Conservation (phyloP, 164 flowering plant species). For the Kingdonia uniflora region DNA sequence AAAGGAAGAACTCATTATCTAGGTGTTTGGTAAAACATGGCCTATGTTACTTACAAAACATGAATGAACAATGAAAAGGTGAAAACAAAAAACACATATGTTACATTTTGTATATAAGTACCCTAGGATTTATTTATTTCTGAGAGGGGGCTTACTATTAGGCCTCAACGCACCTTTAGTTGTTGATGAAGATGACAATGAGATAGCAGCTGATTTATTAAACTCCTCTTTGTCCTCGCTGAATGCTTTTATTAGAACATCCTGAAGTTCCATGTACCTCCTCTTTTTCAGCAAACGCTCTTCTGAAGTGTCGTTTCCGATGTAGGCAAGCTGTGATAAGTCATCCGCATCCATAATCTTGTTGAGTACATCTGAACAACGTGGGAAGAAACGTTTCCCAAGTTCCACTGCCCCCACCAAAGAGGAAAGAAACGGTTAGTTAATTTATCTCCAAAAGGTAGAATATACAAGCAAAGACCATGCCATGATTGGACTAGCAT, state of each 20-base stretch:
- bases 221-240: slow-evolving; percentile 54
- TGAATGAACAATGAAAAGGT: background rate
- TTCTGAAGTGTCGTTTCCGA: slow-evolving; percentile 31
- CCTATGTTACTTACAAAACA: background rate
- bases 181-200: slow-evolving; percentile 34
- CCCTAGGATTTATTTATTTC: background rate
- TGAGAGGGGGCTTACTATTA: slow-evolving; percentile 9
- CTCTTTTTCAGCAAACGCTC: slow-evolving; percentile 39
- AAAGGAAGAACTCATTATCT: background rate
- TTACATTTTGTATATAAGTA: background rate
- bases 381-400: slow-evolving; percentile 78
- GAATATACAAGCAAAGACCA: no score
- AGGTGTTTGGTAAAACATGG: background rate
- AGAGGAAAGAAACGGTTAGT: no score
- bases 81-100: background rate
- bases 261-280: slow-evolving; percentile 61
- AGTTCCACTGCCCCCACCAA: slow-evolving; percentile 50
- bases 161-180: slow-evolving; percentile 18
- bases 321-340: slow-evolving; percentile 36
- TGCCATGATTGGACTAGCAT: no score
- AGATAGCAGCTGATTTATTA: slow-evolving; percentile 24
- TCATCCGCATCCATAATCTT: slow-evolving; percentile 71
- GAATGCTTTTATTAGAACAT: slow-evolving; percentile 46
- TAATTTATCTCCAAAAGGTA: no score
- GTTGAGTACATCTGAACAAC: slow-evolving; percentile 68